A percentile compares a stretch with the other conserved stretches of the same genome.
Conservation (phyloP, 345 rosid species). For the Melaleuca alternifolia region DNA sequence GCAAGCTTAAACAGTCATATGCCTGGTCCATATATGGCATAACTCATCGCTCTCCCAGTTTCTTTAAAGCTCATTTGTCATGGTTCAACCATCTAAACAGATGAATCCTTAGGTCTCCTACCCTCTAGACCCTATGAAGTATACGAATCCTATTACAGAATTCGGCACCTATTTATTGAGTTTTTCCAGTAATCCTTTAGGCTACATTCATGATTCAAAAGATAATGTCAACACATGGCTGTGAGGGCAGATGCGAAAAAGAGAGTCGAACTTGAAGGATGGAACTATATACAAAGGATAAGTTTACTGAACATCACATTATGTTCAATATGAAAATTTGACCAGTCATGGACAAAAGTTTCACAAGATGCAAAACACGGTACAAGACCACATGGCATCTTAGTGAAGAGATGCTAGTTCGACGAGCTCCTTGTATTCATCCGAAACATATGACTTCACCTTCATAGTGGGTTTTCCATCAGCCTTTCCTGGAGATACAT, state of each 20-base stretch:
- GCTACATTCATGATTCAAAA: neutral
- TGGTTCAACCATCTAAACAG: neutral
- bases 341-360: neutral
- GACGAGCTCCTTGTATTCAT: slow-evolving; percentile 45
- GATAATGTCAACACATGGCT: neutral
- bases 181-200: neutral
- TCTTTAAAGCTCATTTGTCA: neutral
- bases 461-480: slow-evolving; percentile 20
- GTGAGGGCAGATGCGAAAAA: neutral
- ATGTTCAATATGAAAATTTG: neutral
- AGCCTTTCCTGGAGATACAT: slow-evolving; percentile 39
- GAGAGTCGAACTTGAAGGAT: neutral
- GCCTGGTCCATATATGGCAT: neutral
- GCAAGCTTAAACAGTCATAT: neutral
- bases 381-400: slow-evolving; percentile 1
- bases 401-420: slow-evolving; percentile 47
- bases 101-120: neutral
- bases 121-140: neutral
- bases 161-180: neutral
- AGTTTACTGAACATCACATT: neutral
- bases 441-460: slow-evolving; percentile 80
- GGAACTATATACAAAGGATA: neutral
- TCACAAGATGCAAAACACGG: neutral
- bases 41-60: neutral
- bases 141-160: neutral